Evolutionary conservation across 192 early-diverging fungal species (phyloP), one percentile per base, ranked within the genome.

Genomic region (Coemansia sp.): DNA sequence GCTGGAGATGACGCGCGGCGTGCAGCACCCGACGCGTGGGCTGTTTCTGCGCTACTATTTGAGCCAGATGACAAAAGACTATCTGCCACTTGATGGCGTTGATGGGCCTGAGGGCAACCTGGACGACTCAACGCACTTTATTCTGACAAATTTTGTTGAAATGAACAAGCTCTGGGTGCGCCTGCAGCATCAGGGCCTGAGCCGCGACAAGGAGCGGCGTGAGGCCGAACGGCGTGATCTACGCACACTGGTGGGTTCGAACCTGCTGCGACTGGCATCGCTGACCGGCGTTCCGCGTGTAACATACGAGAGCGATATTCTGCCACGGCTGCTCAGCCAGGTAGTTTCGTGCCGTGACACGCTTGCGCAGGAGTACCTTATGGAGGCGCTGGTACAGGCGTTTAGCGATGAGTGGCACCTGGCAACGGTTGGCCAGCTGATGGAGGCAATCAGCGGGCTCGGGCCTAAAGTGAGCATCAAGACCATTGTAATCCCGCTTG

Each of bases 121-220:
- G 51, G 74, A 87, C 57, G 95, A 98, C 73, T 93, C 95, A 3
- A 96, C 97, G 63, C 86, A 92, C 42, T 99, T 99, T 67, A 96
- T 93, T 61, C 76, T 99, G 37, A 94, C 91, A 47, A 98, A 99
- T 68, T 98, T 98, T 82, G 92, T 94, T 36, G 98, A 99, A 83
- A 99, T 97, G 95, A 99, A 99, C 82, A 99, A 99, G 82, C 85
- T 99, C 15, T 99, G 98, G 98, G 98, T 99, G 10, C 91, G 98
- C 1, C 73, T 99, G 66, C 98, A 99, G 77, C 91, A 95, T 76
- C 94, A 97, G 72, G 98, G 98, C 17, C 88, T 92, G 69, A 91
- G 88, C 42, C 82, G 92, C 8, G 98, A 99, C 72, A 87, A 93
- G 18, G 94, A 97, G 73, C 92, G 92, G 74, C 83, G 97, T 26